Conservation (phyloP, 768 basidiomycete species). For the Mycena belliarum region DNA sequence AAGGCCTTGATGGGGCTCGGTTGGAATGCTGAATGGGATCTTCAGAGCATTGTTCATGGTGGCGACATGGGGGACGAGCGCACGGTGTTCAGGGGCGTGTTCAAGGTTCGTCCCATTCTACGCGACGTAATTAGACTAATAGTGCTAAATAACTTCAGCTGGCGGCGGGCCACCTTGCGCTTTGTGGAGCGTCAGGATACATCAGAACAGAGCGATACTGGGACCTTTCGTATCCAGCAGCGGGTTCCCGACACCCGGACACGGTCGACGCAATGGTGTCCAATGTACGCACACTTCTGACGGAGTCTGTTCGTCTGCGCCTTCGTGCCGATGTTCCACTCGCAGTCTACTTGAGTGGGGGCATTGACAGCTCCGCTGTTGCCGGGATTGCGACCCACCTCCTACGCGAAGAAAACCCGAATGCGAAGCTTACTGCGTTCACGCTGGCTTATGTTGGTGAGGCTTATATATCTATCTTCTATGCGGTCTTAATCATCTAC, state of each 20-base stretch:
- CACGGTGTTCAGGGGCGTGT: slow-evolving; percentile 17
- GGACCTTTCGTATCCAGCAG: no score
- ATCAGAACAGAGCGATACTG: no score
- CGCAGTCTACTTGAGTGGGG: slow-evolving; percentile 22
- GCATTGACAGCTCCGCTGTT: slow-evolving; percentile 17
- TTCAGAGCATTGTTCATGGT: slow-evolving; percentile 13
- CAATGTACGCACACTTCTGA: slow-evolving; percentile 2
- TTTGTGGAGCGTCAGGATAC: slow-evolving; percentile 7
- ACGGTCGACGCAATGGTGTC: slow-evolving; percentile 12
- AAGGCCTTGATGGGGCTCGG: slow-evolving; percentile 22
- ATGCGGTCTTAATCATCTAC: neutral
- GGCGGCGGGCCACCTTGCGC: slow-evolving; percentile 1
- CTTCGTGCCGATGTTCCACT: slow-evolving; percentile 20
- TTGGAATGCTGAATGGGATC: slow-evolving; percentile 23
- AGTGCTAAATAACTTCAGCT: neutral
- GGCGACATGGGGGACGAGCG: slow-evolving; percentile 15
- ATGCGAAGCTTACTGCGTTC: slow-evolving; percentile 10
- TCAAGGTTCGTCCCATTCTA: slow-evolving; percentile 1
- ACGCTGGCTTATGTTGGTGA: slow-evolving; percentile 17
- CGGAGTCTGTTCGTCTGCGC: slow-evolving; percentile 16
- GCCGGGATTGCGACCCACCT: slow-evolving; percentile 19
- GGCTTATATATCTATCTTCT: neutral
- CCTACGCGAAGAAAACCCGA: slow-evolving; percentile 15
- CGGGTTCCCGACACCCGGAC: neutral
- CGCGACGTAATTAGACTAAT: neutral